A percentile compares a stretch with the other conserved stretches of the same genome.
Conservation (phyloP, 2,329 filamentous ascomycete genomes). For the Neonectria neomacrospora region DNA sequence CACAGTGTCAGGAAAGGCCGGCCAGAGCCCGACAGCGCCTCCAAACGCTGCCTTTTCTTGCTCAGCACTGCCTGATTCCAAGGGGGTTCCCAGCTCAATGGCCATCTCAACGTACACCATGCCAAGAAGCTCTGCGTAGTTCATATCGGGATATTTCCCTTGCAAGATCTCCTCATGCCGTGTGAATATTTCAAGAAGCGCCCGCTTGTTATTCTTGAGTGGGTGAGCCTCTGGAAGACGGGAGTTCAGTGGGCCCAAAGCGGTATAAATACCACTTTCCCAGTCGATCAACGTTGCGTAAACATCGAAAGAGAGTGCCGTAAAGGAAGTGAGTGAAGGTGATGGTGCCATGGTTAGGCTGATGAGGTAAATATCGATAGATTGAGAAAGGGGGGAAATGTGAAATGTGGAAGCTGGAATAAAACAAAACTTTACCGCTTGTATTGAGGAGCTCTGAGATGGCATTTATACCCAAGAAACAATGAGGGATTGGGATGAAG, state of each 20-base stretch:
- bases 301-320: slow-evolving; percentile 74
- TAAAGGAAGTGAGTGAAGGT: slow-evolving; percentile 1
- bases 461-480: not conserved
- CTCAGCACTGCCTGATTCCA: slow-evolving; percentile 40
- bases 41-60: slow-evolving; percentile 60
- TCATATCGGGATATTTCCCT: slow-evolving; percentile 61
- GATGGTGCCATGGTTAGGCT: not conserved
- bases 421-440: no score
- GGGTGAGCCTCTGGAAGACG: slow-evolving; percentile 43
- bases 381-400: no score
- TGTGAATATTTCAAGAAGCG: slow-evolving; percentile 55
- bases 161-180: slow-evolving; percentile 63
- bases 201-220: slow-evolving; percentile 32
- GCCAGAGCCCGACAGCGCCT: slow-evolving; percentile 62
- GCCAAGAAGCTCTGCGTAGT: slow-evolving; percentile 69
- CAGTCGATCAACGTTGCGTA: slow-evolving; percentile 84
- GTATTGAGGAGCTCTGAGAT: no score
- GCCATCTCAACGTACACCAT: slow-evolving; percentile 58
- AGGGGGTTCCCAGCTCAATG: slow-evolving; percentile 50
- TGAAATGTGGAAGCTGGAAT: not conserved
- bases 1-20: slow-evolving; percentile 67
- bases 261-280: slow-evolving; percentile 70
- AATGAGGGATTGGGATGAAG: no score
- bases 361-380: not conserved
- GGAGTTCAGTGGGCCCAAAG: slow-evolving; percentile 58